Evolutionary conservation across 192 early-diverging fungal species (phyloP).

Genomic region (Coemansia sp.): DNA sequence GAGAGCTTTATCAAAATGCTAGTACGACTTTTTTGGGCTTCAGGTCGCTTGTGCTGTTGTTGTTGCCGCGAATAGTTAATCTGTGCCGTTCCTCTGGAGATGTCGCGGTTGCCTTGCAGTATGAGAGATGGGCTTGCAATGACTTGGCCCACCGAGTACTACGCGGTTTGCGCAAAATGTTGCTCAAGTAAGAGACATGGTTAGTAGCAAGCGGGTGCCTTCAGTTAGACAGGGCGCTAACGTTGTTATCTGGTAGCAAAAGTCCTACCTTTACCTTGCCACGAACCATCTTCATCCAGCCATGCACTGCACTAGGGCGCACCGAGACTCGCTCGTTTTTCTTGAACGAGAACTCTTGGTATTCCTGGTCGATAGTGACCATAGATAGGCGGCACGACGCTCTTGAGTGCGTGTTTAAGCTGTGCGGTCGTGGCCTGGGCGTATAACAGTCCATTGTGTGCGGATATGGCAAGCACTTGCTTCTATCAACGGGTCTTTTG

Average conservation of each 20-base stretch:
- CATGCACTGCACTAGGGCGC: conserved; percentile 38
- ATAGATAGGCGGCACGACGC: conserved; percentile 44
- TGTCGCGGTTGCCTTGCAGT: conserved; percentile 44
- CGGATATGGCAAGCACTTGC: conserved; percentile 29
- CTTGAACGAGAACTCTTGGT: conserved; percentile 45
- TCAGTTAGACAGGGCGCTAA: not conserved
- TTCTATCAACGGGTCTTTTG: conserved; percentile 13
- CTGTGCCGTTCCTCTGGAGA: conserved; percentile 41
- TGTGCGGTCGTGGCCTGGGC: conserved; percentile 30
- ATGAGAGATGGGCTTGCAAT: conserved; percentile 47
- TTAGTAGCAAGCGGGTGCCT: not conserved
- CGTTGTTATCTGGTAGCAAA: not conserved
- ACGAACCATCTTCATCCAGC: conserved; percentile 37
- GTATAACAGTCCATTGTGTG: conserved; percentile 39
- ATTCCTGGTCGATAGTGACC: conserved; percentile 33
- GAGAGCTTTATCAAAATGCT: not conserved
- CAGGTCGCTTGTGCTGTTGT: not conserved
- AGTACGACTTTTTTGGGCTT: not conserved
- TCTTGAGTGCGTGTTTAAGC: conserved; percentile 17
- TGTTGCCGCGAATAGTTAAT: conserved; percentile 38
- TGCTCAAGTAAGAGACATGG: not conserved
- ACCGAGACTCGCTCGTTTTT: conserved; percentile 29
- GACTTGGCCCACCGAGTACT: conserved; percentile 51
- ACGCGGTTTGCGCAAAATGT: not conserved
- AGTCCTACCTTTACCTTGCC: conserved; percentile 46